A percentile compares a stretch with the other conserved stretches of the same genome.
phyloP scores from a whole-genome alignment of 192 early-diverging fungal genomes.

The Backusella luteola region DNA sequence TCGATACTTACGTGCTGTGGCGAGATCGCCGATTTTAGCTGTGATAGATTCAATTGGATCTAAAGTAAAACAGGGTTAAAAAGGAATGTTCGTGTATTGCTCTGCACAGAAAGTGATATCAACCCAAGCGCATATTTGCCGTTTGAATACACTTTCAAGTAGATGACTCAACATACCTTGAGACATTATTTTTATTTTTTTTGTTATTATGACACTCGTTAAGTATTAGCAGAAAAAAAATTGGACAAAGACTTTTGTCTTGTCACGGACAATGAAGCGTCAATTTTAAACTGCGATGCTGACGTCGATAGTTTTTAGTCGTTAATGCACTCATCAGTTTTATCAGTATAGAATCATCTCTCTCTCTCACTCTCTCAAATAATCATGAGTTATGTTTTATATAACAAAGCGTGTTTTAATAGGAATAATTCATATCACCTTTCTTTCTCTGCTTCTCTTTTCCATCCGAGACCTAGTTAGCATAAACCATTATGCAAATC shows the following conservation, averaged over 20 bases:
- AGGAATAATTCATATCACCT: neutral
- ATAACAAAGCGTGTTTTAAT: too few relatives aligned
- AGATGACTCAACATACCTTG: neutral
- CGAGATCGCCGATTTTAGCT: constrained; percentile 13
- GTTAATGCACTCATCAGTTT: too few relatives aligned
- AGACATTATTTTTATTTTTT: neutral
- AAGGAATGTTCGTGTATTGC: neutral
- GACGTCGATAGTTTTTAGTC: neutral
- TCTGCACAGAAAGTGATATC: neutral
- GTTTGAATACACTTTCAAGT: neutral
- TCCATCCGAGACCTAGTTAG: neutral
- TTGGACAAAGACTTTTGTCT: neutral
- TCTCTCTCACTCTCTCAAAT: too few relatives aligned
- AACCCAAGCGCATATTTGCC: neutral
- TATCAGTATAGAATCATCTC: too few relatives aligned
- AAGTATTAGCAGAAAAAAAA: neutral
- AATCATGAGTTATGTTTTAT: too few relatives aligned
- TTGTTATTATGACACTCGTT: neutral
- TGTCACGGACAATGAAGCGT: neutral
- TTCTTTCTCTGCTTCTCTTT: neutral
- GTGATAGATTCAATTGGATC: constrained; percentile 14
- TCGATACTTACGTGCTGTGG: constrained; percentile 9
- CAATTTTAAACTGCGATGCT: neutral
- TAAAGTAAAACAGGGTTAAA: neutral
- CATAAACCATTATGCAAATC: neutral